Percentiles rank a stretch among this genome's conserved stretches.
Conservation (phyloP, 2,329 filamentous ascomycete species). For the Epichloe typhina region DNA sequence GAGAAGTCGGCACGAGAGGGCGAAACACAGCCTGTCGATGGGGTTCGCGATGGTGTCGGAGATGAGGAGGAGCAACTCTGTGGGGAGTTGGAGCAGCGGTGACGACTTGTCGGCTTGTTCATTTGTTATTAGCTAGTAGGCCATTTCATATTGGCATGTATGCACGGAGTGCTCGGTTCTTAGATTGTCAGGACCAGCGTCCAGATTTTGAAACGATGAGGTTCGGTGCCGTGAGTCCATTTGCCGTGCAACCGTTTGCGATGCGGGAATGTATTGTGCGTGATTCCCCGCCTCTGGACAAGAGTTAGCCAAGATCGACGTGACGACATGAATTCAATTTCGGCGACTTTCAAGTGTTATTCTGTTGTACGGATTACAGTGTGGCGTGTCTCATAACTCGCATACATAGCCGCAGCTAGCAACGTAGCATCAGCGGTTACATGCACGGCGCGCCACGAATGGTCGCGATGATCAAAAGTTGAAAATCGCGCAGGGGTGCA, state of each 20-base stretch:
- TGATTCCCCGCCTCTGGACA: too few species aligned
- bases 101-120: not conserved
- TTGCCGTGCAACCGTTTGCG: too few species aligned
- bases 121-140: not conserved
- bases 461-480: too few species aligned
- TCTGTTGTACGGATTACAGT: too few species aligned
- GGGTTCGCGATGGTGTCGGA: not conserved
- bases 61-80: not conserved
- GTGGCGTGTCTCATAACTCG: too few species aligned
- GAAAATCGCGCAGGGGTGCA: too few species aligned
- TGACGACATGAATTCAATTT: too few species aligned
- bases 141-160: not conserved
- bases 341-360: too few species aligned
- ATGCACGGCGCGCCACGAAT: not conserved
- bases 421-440: not conserved
- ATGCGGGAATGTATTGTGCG: too few species aligned
- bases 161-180: not conserved
- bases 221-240: not conserved
- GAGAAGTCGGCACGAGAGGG: not conserved
- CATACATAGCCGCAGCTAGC: not conserved
- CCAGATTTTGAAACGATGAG: not conserved
- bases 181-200: not conserved
- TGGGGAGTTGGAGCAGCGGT: not conserved
- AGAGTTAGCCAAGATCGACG: too few species aligned
- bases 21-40: not conserved